Evolutionary conservation across 139 green algal species (phyloP), one percentile per base, ranked within the genome.

Genomic region (Nannochloris sp.): DNA sequence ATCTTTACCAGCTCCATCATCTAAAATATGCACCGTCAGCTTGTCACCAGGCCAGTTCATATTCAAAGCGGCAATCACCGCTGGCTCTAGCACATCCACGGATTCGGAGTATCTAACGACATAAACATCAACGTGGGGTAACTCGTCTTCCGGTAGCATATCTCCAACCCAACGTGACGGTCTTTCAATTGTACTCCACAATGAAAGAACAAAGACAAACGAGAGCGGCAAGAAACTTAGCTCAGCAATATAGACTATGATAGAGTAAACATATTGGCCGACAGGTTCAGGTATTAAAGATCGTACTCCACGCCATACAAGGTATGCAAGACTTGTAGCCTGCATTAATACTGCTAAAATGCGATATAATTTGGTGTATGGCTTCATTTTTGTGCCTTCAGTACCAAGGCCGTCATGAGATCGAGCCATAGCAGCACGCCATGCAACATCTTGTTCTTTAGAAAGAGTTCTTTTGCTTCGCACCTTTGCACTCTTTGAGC

Each of bases 251-350:
- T 12, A 33, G n/a, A 15, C 29, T 27, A 14, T 14, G 4, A 63
- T 32, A 42, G 51, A 65, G 55, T 68, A 68, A 37, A 66, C 25
- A 45, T 58, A 34, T 36, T 19, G 46, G 31, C 55, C 66, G 4
- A 12, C 27, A 15, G 10, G 8, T 29, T 54, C 66, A 15, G 39
- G 39, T 23, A 32, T 47, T 25, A 74, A 54, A 15, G 59, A 65
- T 44, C 59, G 30, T 27, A 72, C 36, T 25, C 53, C 65, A 32
- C 65, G 54, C 65, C 65, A 72, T n/a, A 67, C 55, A 29, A 72
- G 35, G 37, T 72, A 68, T 19, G 3, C 38, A 27, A 15, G 15
- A 19, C 19, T 30, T 54, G 12, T 9, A 12, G 2, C 67, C 58
- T 60, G 23, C 2, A 38, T 48, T 6, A 61, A 31, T n/a, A 68